A percentile compares a stretch with the other conserved stretches of the same genome.
phyloP scores from a whole-genome alignment of 495 filamentous ascomycete genomes.

The Penicillium cinerascens region DNA sequence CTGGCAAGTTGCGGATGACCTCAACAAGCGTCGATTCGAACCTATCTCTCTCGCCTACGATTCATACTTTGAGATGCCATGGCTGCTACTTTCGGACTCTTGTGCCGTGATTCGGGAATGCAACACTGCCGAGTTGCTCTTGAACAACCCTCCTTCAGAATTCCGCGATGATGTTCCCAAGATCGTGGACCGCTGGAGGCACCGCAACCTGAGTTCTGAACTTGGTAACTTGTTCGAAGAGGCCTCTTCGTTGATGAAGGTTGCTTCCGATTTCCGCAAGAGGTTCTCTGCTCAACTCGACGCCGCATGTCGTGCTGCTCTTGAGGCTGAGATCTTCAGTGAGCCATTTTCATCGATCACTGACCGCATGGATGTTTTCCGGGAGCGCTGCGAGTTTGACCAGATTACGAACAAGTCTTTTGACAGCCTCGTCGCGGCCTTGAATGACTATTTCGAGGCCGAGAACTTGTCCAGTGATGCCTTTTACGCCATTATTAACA shows the following conservation, averaged over 20 bases:
- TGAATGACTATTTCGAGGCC: constrained; percentile 39
- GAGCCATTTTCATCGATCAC: constrained; percentile 61
- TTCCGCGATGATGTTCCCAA: constrained; percentile 32
- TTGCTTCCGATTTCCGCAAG: constrained; percentile 55
- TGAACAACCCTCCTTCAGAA: constrained; percentile 38
- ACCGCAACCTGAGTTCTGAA: constrained; percentile 39
- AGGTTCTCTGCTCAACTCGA: constrained; percentile 60
- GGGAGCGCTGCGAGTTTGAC: constrained; percentile 68
- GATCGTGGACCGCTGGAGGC: constrained; percentile 43
- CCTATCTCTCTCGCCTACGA: constrained; percentile 74
- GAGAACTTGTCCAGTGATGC: constrained; percentile 46
- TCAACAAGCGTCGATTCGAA: constrained; percentile 81
- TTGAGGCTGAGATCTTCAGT: constrained; percentile 67
- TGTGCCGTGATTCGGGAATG: constrained; percentile 75
- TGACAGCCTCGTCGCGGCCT: constrained; percentile 35
- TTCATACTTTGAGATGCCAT: constrained; percentile 64
- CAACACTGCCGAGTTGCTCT: constrained; percentile 67
- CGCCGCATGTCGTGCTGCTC: constrained; percentile 54
- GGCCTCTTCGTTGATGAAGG: constrained; percentile 50
- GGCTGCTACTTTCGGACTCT: constrained; percentile 76
- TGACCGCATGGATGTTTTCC: constrained; percentile 67
- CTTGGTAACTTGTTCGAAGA: constrained; percentile 35
- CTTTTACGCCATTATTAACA: constrained; percentile 49
- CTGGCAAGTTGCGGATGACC: constrained; percentile 76
- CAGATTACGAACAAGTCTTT: constrained; percentile 71